These are phyloP conservation scores for Olyra latifolia DNA, from an alignment of 176 grass and related monocot species.

Conservation along the genomic window DNA sequence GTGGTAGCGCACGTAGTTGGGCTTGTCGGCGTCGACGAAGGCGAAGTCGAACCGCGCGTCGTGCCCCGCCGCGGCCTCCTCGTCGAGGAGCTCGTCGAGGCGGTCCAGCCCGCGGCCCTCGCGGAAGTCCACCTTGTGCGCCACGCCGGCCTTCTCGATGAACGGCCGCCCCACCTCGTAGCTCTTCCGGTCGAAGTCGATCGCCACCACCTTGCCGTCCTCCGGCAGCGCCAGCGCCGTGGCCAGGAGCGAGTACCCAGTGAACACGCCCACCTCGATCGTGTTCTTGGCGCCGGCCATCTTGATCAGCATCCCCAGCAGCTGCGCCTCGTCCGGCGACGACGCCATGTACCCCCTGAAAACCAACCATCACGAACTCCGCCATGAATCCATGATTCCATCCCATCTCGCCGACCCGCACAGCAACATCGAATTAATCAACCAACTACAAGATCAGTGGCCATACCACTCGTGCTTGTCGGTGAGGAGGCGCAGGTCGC, in stretches of 20 bases:
- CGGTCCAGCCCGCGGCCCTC: conserved; percentile 33
- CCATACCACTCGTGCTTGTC: conserved; percentile 43
- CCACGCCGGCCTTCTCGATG: conserved; percentile 56
- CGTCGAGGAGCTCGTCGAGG: conserved; percentile 49
- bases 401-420: too few relatives aligned
- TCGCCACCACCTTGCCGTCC: conserved; percentile 61
- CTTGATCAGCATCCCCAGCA: conserved; percentile 66
- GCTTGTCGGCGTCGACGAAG: conserved; percentile 72
- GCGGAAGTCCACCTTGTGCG: conserved; percentile 67
- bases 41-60: conserved; percentile 58
- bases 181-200: conserved; percentile 39
- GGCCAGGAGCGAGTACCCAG: conserved; percentile 76
- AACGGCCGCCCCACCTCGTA: conserved; percentile 54
- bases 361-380: not conserved
- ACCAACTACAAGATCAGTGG: not conserved
- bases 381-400: not conserved
- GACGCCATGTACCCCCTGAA: conserved; percentile 39
- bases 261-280: conserved; percentile 75
- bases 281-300: conserved; percentile 58
- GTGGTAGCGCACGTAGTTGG: conserved; percentile 61
- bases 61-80: conserved; percentile 6
- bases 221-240: conserved; percentile 71
- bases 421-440: not conserved
- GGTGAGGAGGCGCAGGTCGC: conserved; percentile 59
- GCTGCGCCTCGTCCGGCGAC: conserved; percentile 55